Percentiles rank a stretch among this genome's conserved stretches.
Conservation (phyloP, 768 basidiomycete genomes). For the Suillus americanus region DNA sequence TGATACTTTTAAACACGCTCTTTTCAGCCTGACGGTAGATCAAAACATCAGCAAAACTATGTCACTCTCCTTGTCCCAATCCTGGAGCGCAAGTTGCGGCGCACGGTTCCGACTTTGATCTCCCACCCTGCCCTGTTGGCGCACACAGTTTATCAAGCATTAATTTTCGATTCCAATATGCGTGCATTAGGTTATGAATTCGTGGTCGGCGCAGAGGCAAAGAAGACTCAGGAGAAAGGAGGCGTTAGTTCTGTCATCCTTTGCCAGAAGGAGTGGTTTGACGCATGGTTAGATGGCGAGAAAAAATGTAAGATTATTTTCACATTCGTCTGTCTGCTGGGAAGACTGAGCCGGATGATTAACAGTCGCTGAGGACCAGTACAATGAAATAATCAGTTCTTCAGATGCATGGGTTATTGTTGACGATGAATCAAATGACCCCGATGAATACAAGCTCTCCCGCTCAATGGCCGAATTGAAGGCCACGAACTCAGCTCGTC, state of each 20-base stretch:
- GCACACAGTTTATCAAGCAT: slow-evolving; percentile 92
- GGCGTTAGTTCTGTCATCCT: slow-evolving; percentile 84
- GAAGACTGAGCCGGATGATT: neutral
- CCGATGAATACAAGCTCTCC: slow-evolving; percentile 24
- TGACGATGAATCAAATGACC: slow-evolving; percentile 58
- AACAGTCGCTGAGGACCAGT: slow-evolving; percentile 85
- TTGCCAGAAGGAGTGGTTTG: slow-evolving; percentile 85
- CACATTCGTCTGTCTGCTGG: neutral
- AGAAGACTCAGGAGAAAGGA: slow-evolving; percentile 50
- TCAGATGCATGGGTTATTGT: slow-evolving; percentile 85
- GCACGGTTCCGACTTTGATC: slow-evolving; percentile 72
- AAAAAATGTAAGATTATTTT: slow-evolving; percentile 65
- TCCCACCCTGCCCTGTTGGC: slow-evolving; percentile 83
- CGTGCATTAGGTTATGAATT: slow-evolving; percentile 72
- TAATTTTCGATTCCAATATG: slow-evolving; percentile 82
- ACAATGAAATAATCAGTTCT: slow-evolving; percentile 77
- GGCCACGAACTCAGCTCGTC: slow-evolving; percentile 81
- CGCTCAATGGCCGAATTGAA: slow-evolving; percentile 42
- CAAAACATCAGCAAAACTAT: slow-evolving; percentile 70
- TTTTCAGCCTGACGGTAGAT: slow-evolving; percentile 3
- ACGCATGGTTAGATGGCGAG: slow-evolving; percentile 88
- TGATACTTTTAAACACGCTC: neutral
- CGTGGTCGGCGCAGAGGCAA: slow-evolving; percentile 22
- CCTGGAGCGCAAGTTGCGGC: slow-evolving; percentile 70
- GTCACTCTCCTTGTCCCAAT: slow-evolving; percentile 74